These are phyloP conservation scores for Phytophthora hibernalis DNA, from an alignment of 352 stramenopile genomes.

Conservation along the genomic window DNA sequence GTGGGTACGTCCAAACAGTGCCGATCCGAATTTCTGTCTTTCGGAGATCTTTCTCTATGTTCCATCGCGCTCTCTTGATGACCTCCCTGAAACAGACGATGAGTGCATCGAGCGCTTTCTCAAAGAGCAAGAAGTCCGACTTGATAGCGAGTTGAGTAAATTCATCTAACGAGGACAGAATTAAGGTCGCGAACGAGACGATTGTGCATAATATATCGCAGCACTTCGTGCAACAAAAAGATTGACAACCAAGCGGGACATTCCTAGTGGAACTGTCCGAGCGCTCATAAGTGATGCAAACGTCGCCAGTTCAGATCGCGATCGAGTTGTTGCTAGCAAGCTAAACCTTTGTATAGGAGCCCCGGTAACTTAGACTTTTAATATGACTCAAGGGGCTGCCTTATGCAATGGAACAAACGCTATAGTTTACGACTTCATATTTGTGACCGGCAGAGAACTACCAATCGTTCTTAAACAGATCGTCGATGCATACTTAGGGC, in stretches of 20 bases:
- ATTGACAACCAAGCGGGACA: neutral
- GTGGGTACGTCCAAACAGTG: neutral
- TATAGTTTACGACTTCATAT: neutral
- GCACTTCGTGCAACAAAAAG: slow-evolving; percentile 1
- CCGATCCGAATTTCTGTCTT: slow-evolving; percentile 12
- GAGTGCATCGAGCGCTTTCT: slow-evolving; percentile 10
- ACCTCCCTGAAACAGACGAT: slow-evolving; percentile 6
- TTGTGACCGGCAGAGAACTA: neutral
- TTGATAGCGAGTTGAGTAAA: slow-evolving; percentile 1
- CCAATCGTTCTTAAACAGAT: neutral
- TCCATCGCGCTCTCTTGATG: neutral
- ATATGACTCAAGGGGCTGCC: neutral
- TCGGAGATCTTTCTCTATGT: slow-evolving; percentile 7
- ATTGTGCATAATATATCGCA: neutral
- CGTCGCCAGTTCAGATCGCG: neutral
- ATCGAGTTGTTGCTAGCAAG: neutral
- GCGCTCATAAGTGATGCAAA: neutral
- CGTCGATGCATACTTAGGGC: neutral
- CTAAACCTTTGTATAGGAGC: neutral
- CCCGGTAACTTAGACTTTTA: neutral
- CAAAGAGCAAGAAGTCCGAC: neutral
- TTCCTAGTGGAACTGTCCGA: neutral
- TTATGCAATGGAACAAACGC: neutral
- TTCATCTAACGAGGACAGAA: neutral
- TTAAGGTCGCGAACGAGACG: neutral